Conservation (phyloP, 2,329 filamentous ascomycete species). For the Penicillium polonicum region DNA sequence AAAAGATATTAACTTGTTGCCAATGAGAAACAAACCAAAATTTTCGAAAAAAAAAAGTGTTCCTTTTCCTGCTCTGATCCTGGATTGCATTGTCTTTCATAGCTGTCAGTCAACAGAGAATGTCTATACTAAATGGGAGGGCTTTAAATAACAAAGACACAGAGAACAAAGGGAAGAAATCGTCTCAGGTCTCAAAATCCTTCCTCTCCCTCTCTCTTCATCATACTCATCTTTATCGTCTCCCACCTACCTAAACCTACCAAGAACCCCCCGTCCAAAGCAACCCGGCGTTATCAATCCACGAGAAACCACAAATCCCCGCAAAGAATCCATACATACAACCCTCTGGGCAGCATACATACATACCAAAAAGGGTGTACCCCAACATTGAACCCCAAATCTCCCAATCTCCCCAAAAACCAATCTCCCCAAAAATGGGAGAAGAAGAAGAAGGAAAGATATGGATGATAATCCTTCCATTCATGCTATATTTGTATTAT, state of each 20-base stretch:
- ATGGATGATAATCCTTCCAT: background rate
- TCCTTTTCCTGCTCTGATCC: background rate
- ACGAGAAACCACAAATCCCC: background rate
- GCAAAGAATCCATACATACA: background rate
- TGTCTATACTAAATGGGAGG: background rate
- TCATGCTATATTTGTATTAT: slow-evolving; percentile 5
- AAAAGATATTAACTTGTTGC: slow-evolving; percentile 21
- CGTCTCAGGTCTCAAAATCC: background rate
- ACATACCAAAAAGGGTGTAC: background rate
- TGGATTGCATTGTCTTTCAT: background rate
- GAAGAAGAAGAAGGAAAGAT: background rate
- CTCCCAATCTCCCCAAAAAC: background rate
- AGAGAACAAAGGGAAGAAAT: background rate
- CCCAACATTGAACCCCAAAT: background rate
- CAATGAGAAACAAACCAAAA: slow-evolving; percentile 25
- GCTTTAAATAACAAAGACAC: background rate
- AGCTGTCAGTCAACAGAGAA: background rate
- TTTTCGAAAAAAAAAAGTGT: slow-evolving; percentile 20
- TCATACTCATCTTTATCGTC: background rate
- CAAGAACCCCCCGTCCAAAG: background rate
- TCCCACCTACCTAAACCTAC: background rate
- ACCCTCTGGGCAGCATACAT: too few relatives aligned
- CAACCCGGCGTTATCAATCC: background rate
- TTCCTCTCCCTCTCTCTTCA: background rate
- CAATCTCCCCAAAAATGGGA: background rate